phyloP scores from a whole-genome alignment of 139 green algal genomes.

The Picochlorum sp. region DNA sequence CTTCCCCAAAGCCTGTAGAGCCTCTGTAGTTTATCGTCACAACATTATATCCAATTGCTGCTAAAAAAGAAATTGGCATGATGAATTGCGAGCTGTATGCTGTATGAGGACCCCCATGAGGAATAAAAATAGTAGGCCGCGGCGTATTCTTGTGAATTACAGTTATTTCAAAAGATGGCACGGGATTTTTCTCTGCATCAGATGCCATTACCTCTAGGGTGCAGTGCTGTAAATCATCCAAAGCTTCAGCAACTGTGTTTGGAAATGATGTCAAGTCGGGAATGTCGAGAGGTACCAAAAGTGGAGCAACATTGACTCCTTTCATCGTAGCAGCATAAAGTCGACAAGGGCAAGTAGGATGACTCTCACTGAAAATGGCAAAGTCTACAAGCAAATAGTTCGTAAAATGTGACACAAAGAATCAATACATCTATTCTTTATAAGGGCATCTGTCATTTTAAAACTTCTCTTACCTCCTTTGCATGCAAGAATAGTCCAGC shows the following conservation, averaged over 20 bases:
- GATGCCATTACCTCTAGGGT: constrained; percentile 8
- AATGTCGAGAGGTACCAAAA: constrained; percentile 23
- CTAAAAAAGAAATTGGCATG: constrained; percentile 53
- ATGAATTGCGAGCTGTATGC: constrained; percentile 51
- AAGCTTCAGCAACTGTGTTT: constrained; percentile 9
- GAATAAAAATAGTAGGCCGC: constrained; percentile 51
- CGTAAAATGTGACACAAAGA: too few relatives aligned
- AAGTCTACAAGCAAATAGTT: not conserved
- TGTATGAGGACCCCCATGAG: constrained; percentile 81
- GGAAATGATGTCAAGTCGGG: constrained; percentile 4
- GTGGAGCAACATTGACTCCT: not conserved
- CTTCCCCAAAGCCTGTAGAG: constrained; percentile 70
- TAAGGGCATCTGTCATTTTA: not conserved
- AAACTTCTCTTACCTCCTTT: not conserved
- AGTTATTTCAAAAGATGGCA: constrained; percentile 30
- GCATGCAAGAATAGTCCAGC: constrained; percentile 25
- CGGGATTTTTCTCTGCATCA: constrained; percentile 5
- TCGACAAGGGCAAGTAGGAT: not conserved
- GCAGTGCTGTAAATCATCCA: constrained; percentile 8
- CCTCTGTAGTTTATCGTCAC: constrained; percentile 68
- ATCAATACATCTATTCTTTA: too few relatives aligned
- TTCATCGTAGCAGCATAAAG: constrained; percentile 24
- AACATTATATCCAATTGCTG: constrained; percentile 4
- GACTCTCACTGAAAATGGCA: not conserved
- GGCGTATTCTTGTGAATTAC: not conserved